Base-by-base conservation (phyloP, 2,329 filamentous ascomycete species). In the Cordyceps javanica region DNA sequence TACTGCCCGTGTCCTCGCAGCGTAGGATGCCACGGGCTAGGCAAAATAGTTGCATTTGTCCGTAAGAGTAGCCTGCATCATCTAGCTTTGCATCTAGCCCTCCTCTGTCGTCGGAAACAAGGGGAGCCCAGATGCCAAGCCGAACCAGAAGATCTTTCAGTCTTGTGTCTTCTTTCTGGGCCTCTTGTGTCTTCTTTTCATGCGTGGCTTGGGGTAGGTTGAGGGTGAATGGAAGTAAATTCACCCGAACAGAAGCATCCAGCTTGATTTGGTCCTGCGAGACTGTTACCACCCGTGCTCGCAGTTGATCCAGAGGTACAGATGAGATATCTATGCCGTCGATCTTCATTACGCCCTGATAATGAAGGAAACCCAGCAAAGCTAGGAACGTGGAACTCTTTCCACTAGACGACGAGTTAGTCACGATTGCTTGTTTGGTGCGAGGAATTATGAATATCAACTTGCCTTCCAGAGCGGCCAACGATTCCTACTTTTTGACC, bases 221-320 rank as follows among this genome's bases (percentile, higher is more conserved):
- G 5, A 34, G 19, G n/a, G 26, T 34, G n/a, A 36, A 39, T 7
- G 48, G 48, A 8, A 51, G 28, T 19, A 51, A 16, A 32, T 51
- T 51, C 11, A 13, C n/a, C 10, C 28, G 19, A 8, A 51, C 32
- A 3, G 21, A 23, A 13, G 19, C 32, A 19, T 36, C 19, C 6
- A 51, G 48, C 32, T 51, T 25, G 19, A 25, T 16, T 14, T 23
- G 14, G 10, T 39, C 48, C 7, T 39, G 19, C 5, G 32, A 16
- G 10, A 19, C 10, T 10, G 61, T 61, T 13, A 58, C 58, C 21
- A 64, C 49, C 16, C 57, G 55, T 3, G 57, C 50, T 14, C 62
- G 45, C 19, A 63, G 34, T 10, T 38, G 42, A 7, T 60, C 51
- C 4, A 54, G 28, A 0, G 59, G 57, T 2, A 64, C n/a, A 2